Conservation (phyloP, 345 rosid species). For the Boechera divaricarpa region DNA sequence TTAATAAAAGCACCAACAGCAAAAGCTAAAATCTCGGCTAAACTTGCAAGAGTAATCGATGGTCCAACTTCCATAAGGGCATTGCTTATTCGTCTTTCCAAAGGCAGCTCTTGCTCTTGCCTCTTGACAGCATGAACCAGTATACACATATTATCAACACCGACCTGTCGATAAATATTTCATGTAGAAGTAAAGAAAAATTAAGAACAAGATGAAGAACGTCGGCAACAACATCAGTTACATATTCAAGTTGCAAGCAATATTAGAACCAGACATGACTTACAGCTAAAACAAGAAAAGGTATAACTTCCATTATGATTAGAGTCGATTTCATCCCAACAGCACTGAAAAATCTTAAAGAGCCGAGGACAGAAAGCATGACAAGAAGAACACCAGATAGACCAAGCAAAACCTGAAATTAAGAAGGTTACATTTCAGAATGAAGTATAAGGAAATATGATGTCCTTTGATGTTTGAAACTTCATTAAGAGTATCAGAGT, state of each 20-base stretch:
- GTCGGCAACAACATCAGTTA: neutral
- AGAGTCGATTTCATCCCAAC: conserved; percentile 93
- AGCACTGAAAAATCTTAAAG: conserved; percentile 95
- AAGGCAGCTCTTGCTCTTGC: conserved; percentile 75
- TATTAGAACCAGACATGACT: conserved; percentile 45
- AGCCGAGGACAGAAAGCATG: conserved; percentile 94
- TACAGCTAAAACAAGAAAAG: conserved; percentile 98
- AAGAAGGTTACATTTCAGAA: conserved; percentile 36
- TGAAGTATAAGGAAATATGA: conserved; percentile 10
- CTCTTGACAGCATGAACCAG: conserved; percentile 95
- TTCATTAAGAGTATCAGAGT: neutral
- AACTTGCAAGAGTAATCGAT: conserved; percentile 96
- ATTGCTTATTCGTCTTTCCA: conserved; percentile 87
- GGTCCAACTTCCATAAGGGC: conserved; percentile 99
- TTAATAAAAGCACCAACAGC: conserved; percentile 95
- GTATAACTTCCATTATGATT: conserved; percentile 98
- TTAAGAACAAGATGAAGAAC: conserved; percentile 18
- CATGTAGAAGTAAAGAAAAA: neutral
- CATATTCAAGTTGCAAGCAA: neutral
- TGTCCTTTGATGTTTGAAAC: neutral
- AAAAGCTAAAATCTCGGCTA: conserved; percentile 91
- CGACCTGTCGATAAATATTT: conserved; percentile 62
- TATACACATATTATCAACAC: conserved; percentile 99
- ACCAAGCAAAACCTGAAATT: conserved; percentile 85
- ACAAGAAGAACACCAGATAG: conserved; percentile 96